These are phyloP conservation scores for Pseudogymnoascus sp. DNA, from an alignment of 2,329 filamentous ascomycete genomes.

Conservation along the genomic window DNA sequence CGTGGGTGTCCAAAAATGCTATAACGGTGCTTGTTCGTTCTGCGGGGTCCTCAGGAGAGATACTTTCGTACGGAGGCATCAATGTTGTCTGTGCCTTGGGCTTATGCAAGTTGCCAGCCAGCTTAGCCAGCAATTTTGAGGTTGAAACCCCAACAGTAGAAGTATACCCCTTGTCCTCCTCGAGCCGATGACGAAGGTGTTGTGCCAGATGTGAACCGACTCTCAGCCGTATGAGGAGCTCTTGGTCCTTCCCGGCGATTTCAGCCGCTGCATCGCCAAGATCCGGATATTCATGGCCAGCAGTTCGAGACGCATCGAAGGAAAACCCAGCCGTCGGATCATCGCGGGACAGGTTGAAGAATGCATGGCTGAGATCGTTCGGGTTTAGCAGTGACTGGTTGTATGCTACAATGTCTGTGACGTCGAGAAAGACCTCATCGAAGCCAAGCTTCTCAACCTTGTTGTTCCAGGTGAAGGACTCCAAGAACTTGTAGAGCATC, in stretches of 20 bases:
- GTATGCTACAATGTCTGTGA: constrained; percentile 78
- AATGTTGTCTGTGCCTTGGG: constrained; percentile 82
- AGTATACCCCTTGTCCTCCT: constrained; percentile 73
- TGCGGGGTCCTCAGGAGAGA: constrained; percentile 22
- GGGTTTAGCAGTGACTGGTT: constrained; percentile 66
- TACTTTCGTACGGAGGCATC: constrained; percentile 49
- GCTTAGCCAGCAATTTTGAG: constrained; percentile 77
- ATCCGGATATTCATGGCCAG: constrained; percentile 42
- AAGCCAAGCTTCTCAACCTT: constrained; percentile 79
- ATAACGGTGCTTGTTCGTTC: background rate
- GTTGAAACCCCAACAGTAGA: constrained; percentile 82
- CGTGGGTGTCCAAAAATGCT: constrained; percentile 65
- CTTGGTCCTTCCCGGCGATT: constrained; percentile 11
- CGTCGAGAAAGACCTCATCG: constrained; percentile 70
- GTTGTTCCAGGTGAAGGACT: constrained; percentile 66
- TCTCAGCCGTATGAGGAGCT: constrained; percentile 46
- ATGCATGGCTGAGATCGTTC: constrained; percentile 57
- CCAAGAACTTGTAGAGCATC: constrained; percentile 64
- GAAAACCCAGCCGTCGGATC: constrained; percentile 75
- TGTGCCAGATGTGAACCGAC: constrained; percentile 76
- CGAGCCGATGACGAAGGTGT: constrained; percentile 63
- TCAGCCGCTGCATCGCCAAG: background rate
- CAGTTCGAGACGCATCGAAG: constrained; percentile 63
- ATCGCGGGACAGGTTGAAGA: constrained; percentile 66
- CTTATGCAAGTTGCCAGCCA: constrained; percentile 78